Percentiles rank a stretch among this genome's conserved stretches.
These are phyloP conservation scores for Pycnococcus provasolii DNA, from an alignment of 139 green algal genomes.

Conservation along the genomic window DNA sequence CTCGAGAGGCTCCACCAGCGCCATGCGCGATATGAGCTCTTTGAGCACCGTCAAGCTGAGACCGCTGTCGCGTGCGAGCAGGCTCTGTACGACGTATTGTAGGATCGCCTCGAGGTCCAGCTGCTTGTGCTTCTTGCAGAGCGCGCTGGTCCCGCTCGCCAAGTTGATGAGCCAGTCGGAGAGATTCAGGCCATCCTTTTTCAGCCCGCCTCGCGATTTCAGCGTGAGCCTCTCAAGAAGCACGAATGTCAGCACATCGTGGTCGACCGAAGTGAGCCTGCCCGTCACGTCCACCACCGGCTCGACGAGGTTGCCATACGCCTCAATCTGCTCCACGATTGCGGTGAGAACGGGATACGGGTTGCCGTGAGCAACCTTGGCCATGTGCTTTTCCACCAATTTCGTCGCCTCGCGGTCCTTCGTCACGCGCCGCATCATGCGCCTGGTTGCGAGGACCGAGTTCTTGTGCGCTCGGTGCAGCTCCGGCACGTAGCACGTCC, in stretches of 20 bases:
- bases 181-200: conserved; percentile 68
- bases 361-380: conserved; percentile 30
- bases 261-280: conserved; percentile 46
- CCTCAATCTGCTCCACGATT: conserved; percentile 48
- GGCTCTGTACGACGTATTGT: conserved; percentile 53
- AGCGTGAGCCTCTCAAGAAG: conserved; percentile 45
- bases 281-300: conserved; percentile 57
- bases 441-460: not conserved
- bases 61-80: conserved; percentile 39
- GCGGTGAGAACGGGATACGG: conserved; percentile 22
- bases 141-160: conserved; percentile 48
- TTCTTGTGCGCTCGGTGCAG: too few species aligned
- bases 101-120: conserved; percentile 34
- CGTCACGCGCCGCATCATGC: conserved; percentile 28
- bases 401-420: conserved; percentile 35
- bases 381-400: conserved; percentile 15
- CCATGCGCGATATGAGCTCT: conserved; percentile 47
- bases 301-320: conserved; percentile 57
- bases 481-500: too few species aligned
- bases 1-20: conserved; percentile 35
- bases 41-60: conserved; percentile 14
- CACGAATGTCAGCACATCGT: conserved; percentile 49
- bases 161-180: conserved; percentile 63
- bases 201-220: conserved; percentile 38
- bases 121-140: conserved; percentile 30